phyloP scores from a whole-genome alignment of 2,329 filamentous ascomycete species.

The Chalara sp. region DNA sequence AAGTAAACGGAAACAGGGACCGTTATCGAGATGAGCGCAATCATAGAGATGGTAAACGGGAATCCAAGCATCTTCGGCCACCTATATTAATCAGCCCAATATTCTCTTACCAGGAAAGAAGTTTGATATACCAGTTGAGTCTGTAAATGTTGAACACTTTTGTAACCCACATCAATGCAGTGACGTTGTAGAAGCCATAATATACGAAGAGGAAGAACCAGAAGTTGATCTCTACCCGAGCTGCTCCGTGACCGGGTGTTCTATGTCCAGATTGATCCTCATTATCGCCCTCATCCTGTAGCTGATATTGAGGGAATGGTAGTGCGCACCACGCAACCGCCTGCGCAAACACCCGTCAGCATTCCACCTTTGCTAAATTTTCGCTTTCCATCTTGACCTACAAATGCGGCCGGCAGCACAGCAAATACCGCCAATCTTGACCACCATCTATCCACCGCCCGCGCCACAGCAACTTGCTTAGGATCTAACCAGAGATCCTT shows the following conservation, averaged over 20 bases:
- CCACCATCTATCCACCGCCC: slow-evolving; percentile 57
- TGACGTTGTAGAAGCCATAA: slow-evolving; percentile 63
- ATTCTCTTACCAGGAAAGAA: not conserved
- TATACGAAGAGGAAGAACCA: slow-evolving; percentile 68
- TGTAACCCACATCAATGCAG: slow-evolving; percentile 63
- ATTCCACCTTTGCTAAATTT: not conserved
- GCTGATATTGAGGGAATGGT: slow-evolving; percentile 56
- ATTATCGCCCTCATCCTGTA: slow-evolving; percentile 39
- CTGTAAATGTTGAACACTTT: slow-evolving; percentile 67
- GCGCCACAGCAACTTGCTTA: slow-evolving; percentile 49
- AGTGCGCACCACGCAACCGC: slow-evolving; percentile 59
- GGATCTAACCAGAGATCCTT: slow-evolving; percentile 56
- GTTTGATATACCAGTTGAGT: slow-evolving; percentile 49
- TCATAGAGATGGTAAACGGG: slow-evolving; percentile 54
- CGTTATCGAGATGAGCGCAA: slow-evolving; percentile 52
- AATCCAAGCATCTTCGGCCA: slow-evolving; percentile 61
- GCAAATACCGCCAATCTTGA: slow-evolving; percentile 54
- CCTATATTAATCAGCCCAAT: slow-evolving; percentile 20
- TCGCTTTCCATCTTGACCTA: slow-evolving; percentile 30
- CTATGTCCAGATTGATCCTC: slow-evolving; percentile 29
- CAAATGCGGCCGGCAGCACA: slow-evolving; percentile 52
- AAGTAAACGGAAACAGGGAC: slow-evolving; percentile 55
- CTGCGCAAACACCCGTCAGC: slow-evolving; percentile 28
- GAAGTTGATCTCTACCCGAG: slow-evolving; percentile 59
- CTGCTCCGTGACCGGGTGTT: slow-evolving; percentile 54